Conservation (phyloP, 306 rosid genomes). For the Crotalaria pallida region DNA sequence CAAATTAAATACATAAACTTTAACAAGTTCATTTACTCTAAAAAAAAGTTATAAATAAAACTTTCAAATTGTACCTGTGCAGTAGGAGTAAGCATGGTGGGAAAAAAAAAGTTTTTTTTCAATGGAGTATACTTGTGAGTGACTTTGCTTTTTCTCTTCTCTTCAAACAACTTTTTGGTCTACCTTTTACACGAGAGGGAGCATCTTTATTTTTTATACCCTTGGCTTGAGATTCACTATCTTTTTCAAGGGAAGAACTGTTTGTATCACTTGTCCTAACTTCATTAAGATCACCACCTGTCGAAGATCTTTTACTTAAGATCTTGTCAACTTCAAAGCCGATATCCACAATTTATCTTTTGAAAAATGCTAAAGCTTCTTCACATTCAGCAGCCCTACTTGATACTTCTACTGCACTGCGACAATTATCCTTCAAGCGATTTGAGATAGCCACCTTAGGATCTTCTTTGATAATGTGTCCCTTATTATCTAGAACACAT, state of each 20-base stretch:
- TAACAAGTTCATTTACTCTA: not conserved
- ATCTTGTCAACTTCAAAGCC: not conserved
- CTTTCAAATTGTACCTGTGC: no score
- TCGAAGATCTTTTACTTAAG: not conserved
- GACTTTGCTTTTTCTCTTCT: no score
- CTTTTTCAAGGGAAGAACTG: not conserved
- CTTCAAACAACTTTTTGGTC: not conserved
- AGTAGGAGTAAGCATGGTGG: no score
- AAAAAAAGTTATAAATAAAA: not conserved
- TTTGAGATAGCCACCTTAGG: no score
- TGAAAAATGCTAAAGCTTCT: not conserved
- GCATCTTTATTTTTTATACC: not conserved
- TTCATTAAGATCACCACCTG: not conserved
- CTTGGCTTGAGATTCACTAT: not conserved
- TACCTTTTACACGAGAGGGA: not conserved
- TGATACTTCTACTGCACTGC: not conserved
- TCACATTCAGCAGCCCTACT: not conserved
- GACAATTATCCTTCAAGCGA: not conserved
- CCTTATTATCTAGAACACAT: no score
- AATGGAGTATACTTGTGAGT: no score
- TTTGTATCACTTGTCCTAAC: no score
- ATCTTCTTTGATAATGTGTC: no score
- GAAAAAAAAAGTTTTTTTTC: no score
- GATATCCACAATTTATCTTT: not conserved
- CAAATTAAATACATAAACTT: not conserved